Evolutionary conservation across 1,139 yeast species (phyloP).

Genomic region (Candida labiduridarum): DNA sequence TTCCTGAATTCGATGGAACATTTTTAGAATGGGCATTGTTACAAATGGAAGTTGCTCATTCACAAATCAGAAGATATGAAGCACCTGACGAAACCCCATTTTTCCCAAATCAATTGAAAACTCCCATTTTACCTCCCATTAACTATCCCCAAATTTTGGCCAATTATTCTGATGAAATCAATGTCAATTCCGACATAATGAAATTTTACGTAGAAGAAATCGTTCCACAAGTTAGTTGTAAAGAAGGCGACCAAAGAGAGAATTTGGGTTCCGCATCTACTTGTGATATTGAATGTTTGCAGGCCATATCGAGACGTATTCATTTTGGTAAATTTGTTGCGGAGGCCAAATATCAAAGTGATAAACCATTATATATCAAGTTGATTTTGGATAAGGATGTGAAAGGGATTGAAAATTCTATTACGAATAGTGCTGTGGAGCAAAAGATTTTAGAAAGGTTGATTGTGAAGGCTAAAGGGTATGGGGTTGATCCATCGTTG

Average conservation of each 20-base stretch:
- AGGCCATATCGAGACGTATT: slow-evolving; percentile 88
- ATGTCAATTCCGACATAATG: slow-evolving; percentile 71
- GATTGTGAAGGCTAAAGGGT: slow-evolving; percentile 75
- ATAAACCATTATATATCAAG: slow-evolving; percentile 61
- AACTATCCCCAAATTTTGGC: slow-evolving; percentile 82
- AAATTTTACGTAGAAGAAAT: slow-evolving; percentile 67
- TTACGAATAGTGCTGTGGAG: slow-evolving; percentile 88
- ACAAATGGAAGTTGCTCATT: slow-evolving; percentile 77
- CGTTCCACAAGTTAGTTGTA: slow-evolving; percentile 72
- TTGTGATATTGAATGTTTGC: slow-evolving; percentile 84
- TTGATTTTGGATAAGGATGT: slow-evolving; percentile 68
- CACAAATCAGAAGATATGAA: slow-evolving; percentile 85
- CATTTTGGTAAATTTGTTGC: slow-evolving; percentile 98
- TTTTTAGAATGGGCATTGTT: slow-evolving; percentile 84
- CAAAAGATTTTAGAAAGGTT: slow-evolving; percentile 78
- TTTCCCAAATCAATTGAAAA: slow-evolving; percentile 67
- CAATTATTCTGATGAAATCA: slow-evolving; percentile 69
- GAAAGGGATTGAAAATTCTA: slow-evolving; percentile 73
- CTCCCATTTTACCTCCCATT: slow-evolving; percentile 76
- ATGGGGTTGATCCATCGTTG: slow-evolving; percentile 86
- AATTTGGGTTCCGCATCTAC: slow-evolving; percentile 86
- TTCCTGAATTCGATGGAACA: slow-evolving; percentile 75
- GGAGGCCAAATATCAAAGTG: slow-evolving; percentile 82
- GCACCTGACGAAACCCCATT: slow-evolving; percentile 97
- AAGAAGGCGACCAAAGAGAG: slow-evolving; percentile 75